Conservation (phyloP, 768 basidiomycete genomes). For the Panellus pusillus region DNA sequence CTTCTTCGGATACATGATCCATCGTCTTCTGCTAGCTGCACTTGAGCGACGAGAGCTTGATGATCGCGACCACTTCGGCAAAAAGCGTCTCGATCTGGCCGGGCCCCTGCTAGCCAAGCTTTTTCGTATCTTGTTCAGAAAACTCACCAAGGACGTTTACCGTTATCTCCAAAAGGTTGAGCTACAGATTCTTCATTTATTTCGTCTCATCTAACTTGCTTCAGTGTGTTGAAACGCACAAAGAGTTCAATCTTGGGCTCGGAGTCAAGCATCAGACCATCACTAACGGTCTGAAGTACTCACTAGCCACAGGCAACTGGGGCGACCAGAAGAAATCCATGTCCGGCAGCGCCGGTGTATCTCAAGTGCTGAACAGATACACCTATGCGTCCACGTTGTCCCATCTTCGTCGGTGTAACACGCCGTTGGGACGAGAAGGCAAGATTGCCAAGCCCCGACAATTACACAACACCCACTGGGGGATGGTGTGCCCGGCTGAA, state of each 20-base stretch:
- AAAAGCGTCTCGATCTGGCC: constrained; percentile 94
- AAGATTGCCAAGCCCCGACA: constrained; percentile 99
- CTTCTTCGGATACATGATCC: constrained; percentile 99
- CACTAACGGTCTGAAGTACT: constrained; percentile 97
- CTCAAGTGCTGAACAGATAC: constrained; percentile 97
- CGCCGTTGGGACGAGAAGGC: constrained; percentile 95
- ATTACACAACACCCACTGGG: constrained; percentile 99
- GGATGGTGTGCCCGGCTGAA: constrained; percentile 99
- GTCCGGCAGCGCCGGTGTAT: constrained; percentile 97
- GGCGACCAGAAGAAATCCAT: constrained; percentile 99
- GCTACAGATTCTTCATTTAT: neutral
- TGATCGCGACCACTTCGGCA: constrained; percentile 99
- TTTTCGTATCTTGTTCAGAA: constrained; percentile 97
- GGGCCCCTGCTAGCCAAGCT: constrained; percentile 95
- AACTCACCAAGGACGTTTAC: constrained; percentile 95
- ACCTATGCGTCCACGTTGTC: constrained; percentile 98
- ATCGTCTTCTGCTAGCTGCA: constrained; percentile 90
- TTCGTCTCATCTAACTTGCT: constrained; percentile 10
- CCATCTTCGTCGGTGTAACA: constrained; percentile 97
- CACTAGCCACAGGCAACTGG: constrained; percentile 98
- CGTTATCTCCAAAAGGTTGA: constrained; percentile 93
- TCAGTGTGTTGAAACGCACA: constrained; percentile 94
- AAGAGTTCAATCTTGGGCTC: constrained; percentile 87
- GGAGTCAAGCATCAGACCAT: constrained; percentile 98
- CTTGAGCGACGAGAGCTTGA: constrained; percentile 94